Percentiles rank a stretch among this genome's conserved stretches.
Conservation (phyloP, 768 basidiomycete genomes). For the Erythrobasidium yunnanense region DNA sequence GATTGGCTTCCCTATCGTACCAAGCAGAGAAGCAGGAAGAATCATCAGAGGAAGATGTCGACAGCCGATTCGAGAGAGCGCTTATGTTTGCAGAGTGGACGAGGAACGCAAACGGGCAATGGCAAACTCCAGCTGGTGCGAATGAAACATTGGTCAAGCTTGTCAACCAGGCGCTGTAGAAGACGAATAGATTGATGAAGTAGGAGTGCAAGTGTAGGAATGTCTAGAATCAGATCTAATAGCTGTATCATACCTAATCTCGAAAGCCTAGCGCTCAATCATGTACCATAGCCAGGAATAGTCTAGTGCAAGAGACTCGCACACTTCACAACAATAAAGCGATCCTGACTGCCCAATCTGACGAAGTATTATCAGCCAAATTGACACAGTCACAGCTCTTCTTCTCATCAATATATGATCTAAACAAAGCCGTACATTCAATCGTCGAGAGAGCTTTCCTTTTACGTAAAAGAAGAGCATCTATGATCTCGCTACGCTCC, state of each 20-base stretch:
- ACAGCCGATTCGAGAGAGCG: conserved; percentile 12
- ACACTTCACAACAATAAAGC: too few species aligned
- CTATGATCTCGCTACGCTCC: conserved; percentile 1
- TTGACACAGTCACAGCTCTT: neutral
- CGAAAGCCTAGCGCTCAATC: too few species aligned
- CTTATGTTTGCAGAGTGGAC: conserved; percentile 15
- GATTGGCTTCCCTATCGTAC: neutral
- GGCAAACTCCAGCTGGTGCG: conserved; percentile 11
- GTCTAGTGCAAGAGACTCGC: too few species aligned
- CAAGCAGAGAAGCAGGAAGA: neutral
- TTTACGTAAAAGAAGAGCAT: neutral
- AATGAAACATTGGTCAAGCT: neutral
- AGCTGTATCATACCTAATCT: too few species aligned
- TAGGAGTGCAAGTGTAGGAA: neutral
- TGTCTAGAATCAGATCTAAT: too few species aligned
- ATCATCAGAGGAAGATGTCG: neutral
- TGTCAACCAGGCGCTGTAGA: neutral
- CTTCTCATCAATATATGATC: neutral
- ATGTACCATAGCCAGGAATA: too few species aligned
- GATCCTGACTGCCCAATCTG: too few species aligned
- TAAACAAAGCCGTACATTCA: conserved; percentile 22
- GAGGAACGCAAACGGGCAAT: neutral
- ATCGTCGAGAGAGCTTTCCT: conserved; percentile 4
- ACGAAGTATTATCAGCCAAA: too few species aligned
- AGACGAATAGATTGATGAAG: neutral